These are phyloP conservation scores for Nothomitra cinnamomea DNA, from an alignment of 2,329 filamentous ascomycete genomes.

Conservation along the genomic window DNA sequence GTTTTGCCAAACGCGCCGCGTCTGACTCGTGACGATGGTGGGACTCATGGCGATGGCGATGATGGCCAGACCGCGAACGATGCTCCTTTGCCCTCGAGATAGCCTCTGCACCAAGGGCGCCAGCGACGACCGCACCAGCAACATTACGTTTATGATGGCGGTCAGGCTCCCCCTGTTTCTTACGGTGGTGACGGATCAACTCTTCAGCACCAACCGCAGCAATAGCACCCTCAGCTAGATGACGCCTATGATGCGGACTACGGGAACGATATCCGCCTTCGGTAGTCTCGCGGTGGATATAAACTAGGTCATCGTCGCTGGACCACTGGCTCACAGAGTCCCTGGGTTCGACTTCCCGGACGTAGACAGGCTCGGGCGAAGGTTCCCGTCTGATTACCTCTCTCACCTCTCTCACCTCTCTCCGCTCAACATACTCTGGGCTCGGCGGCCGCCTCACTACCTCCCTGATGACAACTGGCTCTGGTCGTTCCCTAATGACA, in stretches of 20 bases:
- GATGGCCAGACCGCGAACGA: constrained; percentile 15
- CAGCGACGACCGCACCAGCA: constrained; percentile 42
- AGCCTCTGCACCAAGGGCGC: constrained; percentile 42
- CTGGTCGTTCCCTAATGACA: constrained; percentile 21
- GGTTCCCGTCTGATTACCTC: constrained; percentile 23
- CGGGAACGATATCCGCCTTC: constrained; percentile 19
- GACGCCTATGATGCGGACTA: constrained; percentile 32
- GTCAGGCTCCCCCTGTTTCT: constrained; percentile 36
- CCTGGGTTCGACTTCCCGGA: constrained; percentile 29
- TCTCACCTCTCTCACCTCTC: neutral
- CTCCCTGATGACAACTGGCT: neutral
- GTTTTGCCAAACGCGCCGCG: constrained; percentile 33
- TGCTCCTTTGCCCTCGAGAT: constrained; percentile 33
- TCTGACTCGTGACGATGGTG: constrained; percentile 25
- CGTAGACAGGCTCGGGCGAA: constrained; percentile 14
- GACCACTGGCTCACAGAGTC: constrained; percentile 38
- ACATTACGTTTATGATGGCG: constrained; percentile 33
- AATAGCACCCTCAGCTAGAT: constrained; percentile 44
- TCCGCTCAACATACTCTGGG: neutral
- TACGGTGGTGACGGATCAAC: constrained; percentile 39
- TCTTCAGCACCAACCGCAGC: constrained; percentile 44
- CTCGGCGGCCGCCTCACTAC: neutral
- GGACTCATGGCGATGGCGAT: constrained; percentile 17
- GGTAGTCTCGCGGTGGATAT: constrained; percentile 35
- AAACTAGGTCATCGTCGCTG: constrained; percentile 45